Conservation (phyloP, 441 rosid genomes). For the Lepidium campestre region DNA sequence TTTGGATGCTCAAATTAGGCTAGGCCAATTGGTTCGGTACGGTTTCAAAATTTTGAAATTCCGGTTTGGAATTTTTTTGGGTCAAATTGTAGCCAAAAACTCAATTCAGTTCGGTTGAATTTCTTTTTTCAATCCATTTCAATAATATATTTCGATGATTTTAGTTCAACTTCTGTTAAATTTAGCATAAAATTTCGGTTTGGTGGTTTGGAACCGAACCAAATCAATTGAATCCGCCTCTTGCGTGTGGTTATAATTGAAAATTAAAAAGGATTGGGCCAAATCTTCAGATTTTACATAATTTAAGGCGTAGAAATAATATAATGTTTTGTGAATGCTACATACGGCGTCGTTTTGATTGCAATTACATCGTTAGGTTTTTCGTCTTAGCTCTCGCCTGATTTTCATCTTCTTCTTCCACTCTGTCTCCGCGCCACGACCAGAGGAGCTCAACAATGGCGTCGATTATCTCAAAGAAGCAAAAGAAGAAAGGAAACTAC, state of each 20-base stretch:
- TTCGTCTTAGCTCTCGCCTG: background rate
- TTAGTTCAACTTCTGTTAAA: too few relatives aligned
- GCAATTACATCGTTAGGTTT: slow-evolving; percentile 10
- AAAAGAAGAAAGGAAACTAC: slow-evolving; percentile 30
- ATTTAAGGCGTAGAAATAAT: background rate
- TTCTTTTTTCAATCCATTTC: too few relatives aligned
- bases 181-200: too few relatives aligned
- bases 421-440: slow-evolving; percentile 5
- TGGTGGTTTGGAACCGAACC: background rate
- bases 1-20: background rate
- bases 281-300: background rate
- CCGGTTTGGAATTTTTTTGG: too few relatives aligned
- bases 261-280: background rate
- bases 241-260: background rate
- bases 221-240: background rate
- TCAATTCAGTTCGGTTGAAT: too few relatives aligned
- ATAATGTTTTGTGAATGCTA: background rate
- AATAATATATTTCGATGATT: too few relatives aligned
- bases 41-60: too few relatives aligned
- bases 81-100: too few relatives aligned
- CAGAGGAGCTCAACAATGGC: slow-evolving; percentile 36
- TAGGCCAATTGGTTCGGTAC: too few relatives aligned
- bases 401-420: background rate
- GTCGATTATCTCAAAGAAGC: slow-evolving; percentile 31
- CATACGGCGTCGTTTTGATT: background rate